These are phyloP conservation scores for Clonostachys sp. DNA, from an alignment of 2,329 filamentous ascomycete genomes.

Conservation along the genomic window DNA sequence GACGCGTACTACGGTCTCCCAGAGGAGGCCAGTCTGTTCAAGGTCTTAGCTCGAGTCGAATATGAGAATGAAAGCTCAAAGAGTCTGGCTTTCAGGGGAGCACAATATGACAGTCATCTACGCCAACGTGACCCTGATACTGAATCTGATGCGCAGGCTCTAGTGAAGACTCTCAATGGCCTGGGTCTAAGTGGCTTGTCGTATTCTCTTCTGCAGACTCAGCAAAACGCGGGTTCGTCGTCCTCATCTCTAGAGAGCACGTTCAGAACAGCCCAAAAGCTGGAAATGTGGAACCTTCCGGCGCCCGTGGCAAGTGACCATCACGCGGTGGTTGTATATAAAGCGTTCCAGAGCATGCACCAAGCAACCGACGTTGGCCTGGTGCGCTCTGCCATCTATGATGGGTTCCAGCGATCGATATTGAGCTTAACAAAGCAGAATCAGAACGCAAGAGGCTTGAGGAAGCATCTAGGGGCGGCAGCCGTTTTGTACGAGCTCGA, in stretches of 20 bases:
- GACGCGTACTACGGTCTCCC: constrained; percentile 93
- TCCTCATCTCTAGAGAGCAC: constrained; percentile 64
- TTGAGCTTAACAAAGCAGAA: constrained; percentile 43
- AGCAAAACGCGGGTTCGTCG: constrained; percentile 55
- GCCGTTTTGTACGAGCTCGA: constrained; percentile 78
- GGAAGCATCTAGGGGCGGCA: constrained; percentile 55
- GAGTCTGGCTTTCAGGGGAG: constrained; percentile 84
- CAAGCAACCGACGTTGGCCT: constrained; percentile 52
- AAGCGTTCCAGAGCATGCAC: constrained; percentile 74
- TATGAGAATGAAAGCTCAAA: constrained; percentile 87
- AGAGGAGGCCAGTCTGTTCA: constrained; percentile 70
- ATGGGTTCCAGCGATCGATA: constrained; percentile 59
- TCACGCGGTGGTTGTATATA: constrained; percentile 69
- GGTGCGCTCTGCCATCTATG: constrained; percentile 55
- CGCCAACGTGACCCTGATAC: constrained; percentile 52
- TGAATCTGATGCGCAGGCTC: constrained; percentile 57
- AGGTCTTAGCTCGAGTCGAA: constrained; percentile 76
- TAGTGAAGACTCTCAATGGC: constrained; percentile 72
- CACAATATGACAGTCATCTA: constrained; percentile 84
- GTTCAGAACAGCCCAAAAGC: constrained; percentile 72
- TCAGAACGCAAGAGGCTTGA: constrained; percentile 44
- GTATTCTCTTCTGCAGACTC: constrained; percentile 68
- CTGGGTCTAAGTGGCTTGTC: constrained; percentile 85
- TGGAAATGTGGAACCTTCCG: constrained; percentile 91
- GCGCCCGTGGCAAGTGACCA: constrained; percentile 59